Base-by-base conservation (phyloP, 768 basidiomycete species). In the Tricholoma terreum region DNA sequence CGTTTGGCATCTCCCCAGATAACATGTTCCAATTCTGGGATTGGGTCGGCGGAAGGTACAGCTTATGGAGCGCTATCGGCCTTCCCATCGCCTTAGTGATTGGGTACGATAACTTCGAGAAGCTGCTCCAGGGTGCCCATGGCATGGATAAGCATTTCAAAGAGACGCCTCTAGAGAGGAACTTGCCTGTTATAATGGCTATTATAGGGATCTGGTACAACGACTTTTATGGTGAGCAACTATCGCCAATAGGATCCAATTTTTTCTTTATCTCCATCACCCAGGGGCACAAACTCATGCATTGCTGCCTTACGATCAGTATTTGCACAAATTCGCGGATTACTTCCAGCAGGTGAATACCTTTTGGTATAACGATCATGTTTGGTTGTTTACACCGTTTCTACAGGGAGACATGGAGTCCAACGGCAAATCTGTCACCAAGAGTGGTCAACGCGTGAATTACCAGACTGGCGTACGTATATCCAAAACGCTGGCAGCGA, bases 21-120 rank as follows among this genome's bases (percentile, higher is more conserved):
- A 98, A 98, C 78, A 99, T 99, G 95, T 99, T 99, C 85, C 87
- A 90, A 70, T 98, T 99, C 85, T 99, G 96, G 96, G 97, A 98
- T 75, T 99, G 97, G 97, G 97, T 99, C 61, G 97, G 97, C 60
- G 97, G 97, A 24, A 85, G 96, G 61, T 99, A 99, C 83, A 94
- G 90, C 65, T 80, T 99, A 62, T 98, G 97, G 96, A 94, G 92
- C 60, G 96, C 97, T 30, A 98, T 99, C 64, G 97, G 97, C 58
- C 80, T 98, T 58, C 91, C 92, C 45, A 98, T 99, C 73, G 90
- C 92, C 36, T 78, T 98, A 51, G 89, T 86, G 46, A 90, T 98
- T 65, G 97, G 97, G 3, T 97, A 85, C 69, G 90, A 97, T 35
- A 91, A 95, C 80, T 98, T 98, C 71, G 88, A 91, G 71, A 76